Conservation (phyloP, 148 eudicot species). For the Dysphania ambrosioides region DNA sequence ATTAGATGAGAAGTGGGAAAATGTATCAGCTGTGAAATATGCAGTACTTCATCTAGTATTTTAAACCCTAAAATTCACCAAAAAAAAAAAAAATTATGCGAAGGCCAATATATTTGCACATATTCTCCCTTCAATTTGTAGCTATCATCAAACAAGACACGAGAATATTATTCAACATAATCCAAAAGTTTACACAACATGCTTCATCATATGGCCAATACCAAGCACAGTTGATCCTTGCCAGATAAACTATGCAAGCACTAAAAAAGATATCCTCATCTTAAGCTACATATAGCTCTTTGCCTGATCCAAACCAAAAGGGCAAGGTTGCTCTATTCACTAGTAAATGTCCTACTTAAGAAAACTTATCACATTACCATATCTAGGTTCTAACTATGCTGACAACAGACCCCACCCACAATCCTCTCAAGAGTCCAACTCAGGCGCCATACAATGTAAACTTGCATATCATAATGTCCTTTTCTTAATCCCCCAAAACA, state of each 20-base stretch:
- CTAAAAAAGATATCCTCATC: not conserved
- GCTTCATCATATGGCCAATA: too few relatives aligned
- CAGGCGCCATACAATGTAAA: not conserved
- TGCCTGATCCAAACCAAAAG: not conserved
- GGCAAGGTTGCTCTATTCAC: not conserved
- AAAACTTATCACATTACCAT: not conserved
- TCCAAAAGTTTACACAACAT: too few relatives aligned
- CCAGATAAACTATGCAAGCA: not conserved
- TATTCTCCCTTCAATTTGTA: too few relatives aligned
- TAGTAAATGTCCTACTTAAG: not conserved
- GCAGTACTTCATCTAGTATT: too few relatives aligned
- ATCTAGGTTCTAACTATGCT: not conserved
- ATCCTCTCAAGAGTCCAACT: not conserved
- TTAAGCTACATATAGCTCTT: not conserved
- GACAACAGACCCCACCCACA: not conserved
- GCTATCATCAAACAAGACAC: too few relatives aligned
- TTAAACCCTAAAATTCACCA: too few relatives aligned
- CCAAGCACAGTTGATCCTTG: not conserved
- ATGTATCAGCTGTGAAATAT: not conserved
- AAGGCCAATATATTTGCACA: too few relatives aligned
- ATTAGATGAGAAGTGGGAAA: not conserved
- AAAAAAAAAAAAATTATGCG: too few relatives aligned
- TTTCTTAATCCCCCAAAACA: not conserved
- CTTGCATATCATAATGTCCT: not conserved
- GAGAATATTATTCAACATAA: too few relatives aligned